phyloP scores from a whole-genome alignment of 2,329 filamentous ascomycete genomes.

The Hymenoscyphus occultus region DNA sequence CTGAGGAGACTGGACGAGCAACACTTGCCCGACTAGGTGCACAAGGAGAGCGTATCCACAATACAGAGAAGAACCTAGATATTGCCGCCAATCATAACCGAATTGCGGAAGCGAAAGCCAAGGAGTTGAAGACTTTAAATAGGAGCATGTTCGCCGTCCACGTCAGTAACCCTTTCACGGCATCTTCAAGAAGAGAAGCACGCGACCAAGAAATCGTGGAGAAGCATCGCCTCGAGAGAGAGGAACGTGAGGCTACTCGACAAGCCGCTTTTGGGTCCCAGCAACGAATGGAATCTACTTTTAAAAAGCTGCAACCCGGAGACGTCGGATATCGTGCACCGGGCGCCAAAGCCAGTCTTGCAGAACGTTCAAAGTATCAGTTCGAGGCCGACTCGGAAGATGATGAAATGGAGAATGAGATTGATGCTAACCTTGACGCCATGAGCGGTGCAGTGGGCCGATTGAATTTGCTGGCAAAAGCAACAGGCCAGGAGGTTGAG shows the following conservation, averaged over 20 bases:
- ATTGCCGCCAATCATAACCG: constrained; percentile 73
- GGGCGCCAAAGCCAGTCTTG: constrained; percentile 41
- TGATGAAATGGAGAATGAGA: constrained; percentile 62
- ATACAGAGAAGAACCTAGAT: constrained; percentile 80
- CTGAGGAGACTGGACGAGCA: constrained; percentile 66
- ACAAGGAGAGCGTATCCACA: constrained; percentile 78
- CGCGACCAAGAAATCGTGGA: constrained; percentile 68
- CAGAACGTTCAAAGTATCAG: constrained; percentile 69
- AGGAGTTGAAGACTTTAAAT: constrained; percentile 82
- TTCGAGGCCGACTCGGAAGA: constrained; percentile 57
- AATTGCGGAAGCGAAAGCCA: constrained; percentile 73
- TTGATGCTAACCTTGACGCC: constrained; percentile 62
- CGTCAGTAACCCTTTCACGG: constrained; percentile 74
- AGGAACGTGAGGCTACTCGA: constrained; percentile 62
- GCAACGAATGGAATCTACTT: constrained; percentile 52
- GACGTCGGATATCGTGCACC: constrained; percentile 32
- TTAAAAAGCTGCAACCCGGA: constrained; percentile 42
- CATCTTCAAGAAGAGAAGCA: constrained; percentile 58
- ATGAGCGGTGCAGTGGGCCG: constrained; percentile 61
- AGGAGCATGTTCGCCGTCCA: constrained; percentile 88
- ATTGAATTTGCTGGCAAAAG: constrained; percentile 69
- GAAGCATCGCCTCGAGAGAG: constrained; percentile 63
- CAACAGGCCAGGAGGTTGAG: constrained; percentile 73
- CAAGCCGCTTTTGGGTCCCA: constrained; percentile 51
- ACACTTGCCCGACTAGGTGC: constrained; percentile 71